Evolutionary conservation across 2,329 filamentous ascomycete species (phyloP).

Genomic region (Trichoderma cornu-damae): DNA sequence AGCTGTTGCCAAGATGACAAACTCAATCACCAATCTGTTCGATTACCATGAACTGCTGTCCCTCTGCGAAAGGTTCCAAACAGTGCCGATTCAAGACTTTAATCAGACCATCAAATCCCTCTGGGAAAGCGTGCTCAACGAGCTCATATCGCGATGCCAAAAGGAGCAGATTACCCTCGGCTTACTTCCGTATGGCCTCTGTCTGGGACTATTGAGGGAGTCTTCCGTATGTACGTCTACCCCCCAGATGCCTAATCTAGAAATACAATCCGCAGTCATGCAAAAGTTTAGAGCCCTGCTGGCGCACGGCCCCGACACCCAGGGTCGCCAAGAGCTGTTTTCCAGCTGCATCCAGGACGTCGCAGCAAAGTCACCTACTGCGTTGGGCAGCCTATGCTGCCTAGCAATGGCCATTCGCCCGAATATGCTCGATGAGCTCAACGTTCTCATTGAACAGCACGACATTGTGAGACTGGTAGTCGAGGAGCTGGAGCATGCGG

Average conservation of each 20-base stretch:
- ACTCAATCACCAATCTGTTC: slow-evolving; percentile 45
- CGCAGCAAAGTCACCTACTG: slow-evolving; percentile 54
- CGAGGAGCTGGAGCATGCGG: slow-evolving; percentile 57
- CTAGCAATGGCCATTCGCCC: slow-evolving; percentile 48
- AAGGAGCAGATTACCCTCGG: slow-evolving; percentile 32
- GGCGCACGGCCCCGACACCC: slow-evolving; percentile 45
- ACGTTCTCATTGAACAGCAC: slow-evolving; percentile 54
- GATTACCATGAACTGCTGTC: slow-evolving; percentile 52
- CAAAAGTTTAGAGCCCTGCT: slow-evolving; percentile 59
- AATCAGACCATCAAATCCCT: slow-evolving; percentile 57
- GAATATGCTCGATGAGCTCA: slow-evolving; percentile 47
- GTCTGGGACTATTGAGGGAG: slow-evolving; percentile 65
- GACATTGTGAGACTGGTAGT: slow-evolving; percentile 58
- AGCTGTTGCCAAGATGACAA: slow-evolving; percentile 65
- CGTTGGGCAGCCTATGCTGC: slow-evolving; percentile 68
- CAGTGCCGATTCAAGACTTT: slow-evolving; percentile 58
- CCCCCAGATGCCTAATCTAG: slow-evolving; percentile 52
- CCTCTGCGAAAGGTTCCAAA: slow-evolving; percentile 64
- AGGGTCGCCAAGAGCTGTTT: slow-evolving; percentile 59
- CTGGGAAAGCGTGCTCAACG: slow-evolving; percentile 52
- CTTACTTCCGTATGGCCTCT: slow-evolving; percentile 46
- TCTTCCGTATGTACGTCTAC: slow-evolving; percentile 54
- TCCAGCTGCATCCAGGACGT: slow-evolving; percentile 65
- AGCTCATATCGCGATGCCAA: slow-evolving; percentile 42
- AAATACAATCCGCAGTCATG: slow-evolving; percentile 60